Evolutionary conservation across 495 filamentous ascomycete species (phyloP), one percentile per base, ranked within the genome.

Genomic region (Darksidea phi): DNA sequence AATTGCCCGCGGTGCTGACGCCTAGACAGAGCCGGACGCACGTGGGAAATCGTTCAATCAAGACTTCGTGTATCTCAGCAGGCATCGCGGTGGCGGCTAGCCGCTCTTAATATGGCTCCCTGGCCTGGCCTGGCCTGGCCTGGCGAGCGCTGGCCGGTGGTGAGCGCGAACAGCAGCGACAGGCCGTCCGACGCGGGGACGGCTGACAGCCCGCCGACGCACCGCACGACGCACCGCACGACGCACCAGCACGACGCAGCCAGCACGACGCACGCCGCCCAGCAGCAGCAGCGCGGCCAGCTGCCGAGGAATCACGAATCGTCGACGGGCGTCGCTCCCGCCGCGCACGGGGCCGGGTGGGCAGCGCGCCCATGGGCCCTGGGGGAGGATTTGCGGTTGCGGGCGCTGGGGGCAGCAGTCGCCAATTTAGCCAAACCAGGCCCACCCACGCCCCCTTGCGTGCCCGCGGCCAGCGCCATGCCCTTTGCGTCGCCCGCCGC

Each of bases 31-130:
- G 54, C 43, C 59, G 53, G 13, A 36, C 41, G 52, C 65, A 67
- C 65, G 65, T 67, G 65, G 61, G 54, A 60, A 54, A 64, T 67
- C 59, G 59, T 59, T 67, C 65, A 63, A 66, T 57, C 53, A 67
- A 62, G 59, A 41, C 54, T 47, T 67, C 65, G 65, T 63, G 60
- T 54, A 59, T 67, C 65, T 63, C 48, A 59, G 54, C 59, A 52
- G 48, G 15, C 52, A 26, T 23, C 12, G 26, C 53, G 62, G 58
- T 57, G 57, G 63, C 63, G 58, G 63, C 63, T 57, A 43, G 57
- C 23, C 26, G 63, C 63, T 52, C 63, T 60, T 53, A 53, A 63
- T 62, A 62, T 62, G 59, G 47, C 28, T 20, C 26, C 32, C 21
- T 17, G 53, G n/a, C n/a, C 54, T 47, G 21, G 21, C 48, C 41